Conservation (phyloP, 2,329 filamentous ascomycete species). For the Corniculantispora saksenae region DNA sequence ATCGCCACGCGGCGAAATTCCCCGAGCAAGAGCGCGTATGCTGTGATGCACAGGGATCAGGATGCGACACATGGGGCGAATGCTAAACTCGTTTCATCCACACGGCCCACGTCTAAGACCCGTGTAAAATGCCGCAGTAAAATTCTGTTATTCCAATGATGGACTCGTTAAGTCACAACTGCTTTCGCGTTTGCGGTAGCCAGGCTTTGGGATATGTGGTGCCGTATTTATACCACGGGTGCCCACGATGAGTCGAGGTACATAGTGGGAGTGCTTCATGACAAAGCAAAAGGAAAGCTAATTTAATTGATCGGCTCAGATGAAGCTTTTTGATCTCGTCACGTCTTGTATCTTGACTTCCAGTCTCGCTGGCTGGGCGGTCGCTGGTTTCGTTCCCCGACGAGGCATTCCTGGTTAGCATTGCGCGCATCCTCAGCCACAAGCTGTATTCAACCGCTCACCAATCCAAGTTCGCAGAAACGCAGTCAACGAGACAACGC, state of each 20-base stretch:
- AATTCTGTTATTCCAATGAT: background rate
- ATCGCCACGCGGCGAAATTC: too few relatives aligned
- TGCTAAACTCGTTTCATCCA: slow-evolving; percentile 12
- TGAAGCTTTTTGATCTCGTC: background rate
- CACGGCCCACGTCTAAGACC: background rate
- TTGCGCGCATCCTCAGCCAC: background rate
- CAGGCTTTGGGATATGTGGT: too few relatives aligned
- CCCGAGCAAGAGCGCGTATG: too few relatives aligned
- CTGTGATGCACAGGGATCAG: background rate
- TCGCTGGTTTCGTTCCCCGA: background rate
- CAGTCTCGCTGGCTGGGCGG: too few relatives aligned
- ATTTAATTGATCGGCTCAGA: background rate
- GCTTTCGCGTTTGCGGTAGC: too few relatives aligned
- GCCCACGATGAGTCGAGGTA: too few relatives aligned
- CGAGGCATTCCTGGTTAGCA: background rate
- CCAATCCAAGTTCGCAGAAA: background rate
- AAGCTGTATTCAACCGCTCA: background rate
- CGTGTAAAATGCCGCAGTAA: slow-evolving; percentile 7
- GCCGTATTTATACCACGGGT: too few relatives aligned
- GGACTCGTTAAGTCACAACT: too few relatives aligned
- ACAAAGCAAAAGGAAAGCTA: too few relatives aligned
- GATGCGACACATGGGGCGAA: slow-evolving; percentile 9
- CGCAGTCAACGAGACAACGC: background rate
- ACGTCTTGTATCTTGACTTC: too few relatives aligned
- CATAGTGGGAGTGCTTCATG: too few relatives aligned